phyloP scores from a whole-genome alignment of 441 rosid genomes.

The Dalechampia spathulata region DNA sequence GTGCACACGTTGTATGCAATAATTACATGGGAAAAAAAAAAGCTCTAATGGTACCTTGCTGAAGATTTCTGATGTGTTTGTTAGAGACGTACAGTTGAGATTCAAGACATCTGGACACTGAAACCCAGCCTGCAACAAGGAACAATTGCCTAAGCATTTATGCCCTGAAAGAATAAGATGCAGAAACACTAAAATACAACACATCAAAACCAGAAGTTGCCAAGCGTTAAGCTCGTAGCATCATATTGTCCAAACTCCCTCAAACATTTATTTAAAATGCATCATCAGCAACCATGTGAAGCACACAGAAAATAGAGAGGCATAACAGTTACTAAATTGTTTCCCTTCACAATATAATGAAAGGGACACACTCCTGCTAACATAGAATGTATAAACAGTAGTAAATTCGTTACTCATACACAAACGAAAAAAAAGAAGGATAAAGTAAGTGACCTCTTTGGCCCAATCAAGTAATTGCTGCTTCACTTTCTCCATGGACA shows the following conservation, averaged over 20 bases:
- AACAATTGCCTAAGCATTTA: constrained; percentile 4
- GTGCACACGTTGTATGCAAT: background rate
- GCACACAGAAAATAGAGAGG: background rate
- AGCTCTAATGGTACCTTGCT: constrained; percentile 41
- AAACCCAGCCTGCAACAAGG: constrained; percentile 36
- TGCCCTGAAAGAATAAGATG: background rate
- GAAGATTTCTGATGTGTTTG: constrained; percentile 62
- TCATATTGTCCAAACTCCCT: background rate
- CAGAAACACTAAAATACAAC: background rate
- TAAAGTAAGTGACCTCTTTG: constrained; percentile 32
- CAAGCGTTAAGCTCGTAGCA: background rate
- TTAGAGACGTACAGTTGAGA: constrained; percentile 63
- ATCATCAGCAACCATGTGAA: background rate
- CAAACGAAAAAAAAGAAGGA: no score
- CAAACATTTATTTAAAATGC: background rate
- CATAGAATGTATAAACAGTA: no score
- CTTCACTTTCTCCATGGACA: constrained; percentile 68
- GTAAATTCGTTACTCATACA: no score
- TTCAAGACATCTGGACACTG: constrained; percentile 43
- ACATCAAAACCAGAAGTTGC: background rate
- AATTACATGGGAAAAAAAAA: background rate
- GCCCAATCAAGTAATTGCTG: constrained; percentile 52
- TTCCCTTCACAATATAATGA: no score
- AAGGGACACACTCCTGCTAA: no score
- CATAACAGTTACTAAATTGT: no score